A percentile compares a stretch with the other conserved stretches of the same genome.
Evolutionary conservation across 257 asterid genomes (phyloP).

Genomic region (Mitragyna speciosa): DNA sequence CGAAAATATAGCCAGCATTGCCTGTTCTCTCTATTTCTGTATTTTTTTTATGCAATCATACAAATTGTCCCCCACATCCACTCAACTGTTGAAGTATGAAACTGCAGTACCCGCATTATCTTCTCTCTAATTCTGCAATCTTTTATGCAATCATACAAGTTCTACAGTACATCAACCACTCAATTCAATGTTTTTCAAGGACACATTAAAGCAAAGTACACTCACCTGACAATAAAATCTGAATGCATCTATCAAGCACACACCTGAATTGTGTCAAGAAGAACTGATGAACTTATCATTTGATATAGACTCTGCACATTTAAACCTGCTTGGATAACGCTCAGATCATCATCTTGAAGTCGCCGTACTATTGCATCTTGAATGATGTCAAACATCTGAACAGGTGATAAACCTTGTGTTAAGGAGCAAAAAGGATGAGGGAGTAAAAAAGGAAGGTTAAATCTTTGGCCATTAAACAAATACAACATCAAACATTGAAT

Average conservation of each 20-base stretch:
- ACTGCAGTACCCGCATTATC: background rate
- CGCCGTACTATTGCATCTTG: conserved; percentile 72
- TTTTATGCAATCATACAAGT: background rate
- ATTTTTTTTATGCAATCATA: background rate
- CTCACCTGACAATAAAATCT: conserved; percentile 62
- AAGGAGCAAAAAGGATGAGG: conserved; percentile 2
- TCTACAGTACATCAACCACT: background rate
- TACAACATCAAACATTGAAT: background rate
- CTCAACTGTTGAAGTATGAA: background rate
- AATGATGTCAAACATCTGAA: conserved; percentile 67
- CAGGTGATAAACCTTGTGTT: conserved; percentile 14
- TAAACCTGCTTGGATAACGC: conserved; percentile 73
- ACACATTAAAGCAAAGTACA: background rate
- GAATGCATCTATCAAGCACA: conserved; percentile 64
- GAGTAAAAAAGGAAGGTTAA: background rate
- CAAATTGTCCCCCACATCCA: background rate
- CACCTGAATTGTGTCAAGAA: conserved; percentile 53
- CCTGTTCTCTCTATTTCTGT: background rate
- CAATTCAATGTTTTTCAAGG: background rate
- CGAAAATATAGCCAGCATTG: background rate
- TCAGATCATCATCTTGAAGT: conserved; percentile 76
- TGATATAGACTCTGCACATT: conserved; percentile 51
- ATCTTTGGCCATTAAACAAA: background rate
- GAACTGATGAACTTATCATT: conserved; percentile 45
- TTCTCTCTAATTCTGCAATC: background rate